Percentiles rank a stretch among this genome's conserved stretches.
Conservation (phyloP, 1,139 yeast genomes). For the Suhomyces kunorum region DNA sequence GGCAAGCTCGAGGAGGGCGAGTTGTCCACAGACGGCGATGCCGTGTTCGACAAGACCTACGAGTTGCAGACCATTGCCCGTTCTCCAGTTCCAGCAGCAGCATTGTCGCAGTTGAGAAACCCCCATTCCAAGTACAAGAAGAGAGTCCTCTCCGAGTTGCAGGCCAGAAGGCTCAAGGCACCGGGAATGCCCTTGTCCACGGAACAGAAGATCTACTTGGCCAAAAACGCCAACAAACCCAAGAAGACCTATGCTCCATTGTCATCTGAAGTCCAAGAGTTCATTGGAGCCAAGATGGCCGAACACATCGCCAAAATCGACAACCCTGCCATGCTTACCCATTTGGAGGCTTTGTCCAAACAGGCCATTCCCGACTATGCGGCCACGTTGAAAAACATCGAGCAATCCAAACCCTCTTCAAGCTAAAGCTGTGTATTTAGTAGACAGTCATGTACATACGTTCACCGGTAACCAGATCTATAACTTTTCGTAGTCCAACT, state of each 20-base stretch:
- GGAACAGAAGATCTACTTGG: conserved; percentile 61
- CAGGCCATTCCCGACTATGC: conserved; percentile 34
- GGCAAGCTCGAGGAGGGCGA: conserved; percentile 57
- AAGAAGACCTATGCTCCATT: conserved; percentile 51
- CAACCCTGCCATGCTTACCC: conserved; percentile 39
- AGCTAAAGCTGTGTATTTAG: conserved; percentile 4
- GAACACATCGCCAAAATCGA: conserved; percentile 48
- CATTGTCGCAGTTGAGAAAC: conserved; percentile 72
- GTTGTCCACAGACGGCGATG: conserved; percentile 57
- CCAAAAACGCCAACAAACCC: conserved; percentile 51
- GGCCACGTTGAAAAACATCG: conserved; percentile 28
- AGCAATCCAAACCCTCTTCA: conserved; percentile 7
- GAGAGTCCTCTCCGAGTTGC: conserved; percentile 57
- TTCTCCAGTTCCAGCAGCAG: conserved; percentile 69
- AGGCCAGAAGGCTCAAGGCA: conserved; percentile 61
- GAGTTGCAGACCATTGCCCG: conserved; percentile 68
- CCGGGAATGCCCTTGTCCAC: conserved; percentile 81
- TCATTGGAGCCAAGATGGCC: conserved; percentile 70
- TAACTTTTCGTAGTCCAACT: conserved; percentile 88
- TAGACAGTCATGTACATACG: conserved; percentile 8
- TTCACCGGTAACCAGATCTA: conserved; percentile 5
- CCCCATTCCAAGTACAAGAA: conserved; percentile 62
- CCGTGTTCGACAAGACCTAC: conserved; percentile 71
- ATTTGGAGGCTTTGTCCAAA: conserved; percentile 43
- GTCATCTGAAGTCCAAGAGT: conserved; percentile 65